Evolutionary conservation across 495 filamentous ascomycete genomes (phyloP), one percentile per base, ranked within the genome.

Genomic region (Baudoinia panamericana): DNA sequence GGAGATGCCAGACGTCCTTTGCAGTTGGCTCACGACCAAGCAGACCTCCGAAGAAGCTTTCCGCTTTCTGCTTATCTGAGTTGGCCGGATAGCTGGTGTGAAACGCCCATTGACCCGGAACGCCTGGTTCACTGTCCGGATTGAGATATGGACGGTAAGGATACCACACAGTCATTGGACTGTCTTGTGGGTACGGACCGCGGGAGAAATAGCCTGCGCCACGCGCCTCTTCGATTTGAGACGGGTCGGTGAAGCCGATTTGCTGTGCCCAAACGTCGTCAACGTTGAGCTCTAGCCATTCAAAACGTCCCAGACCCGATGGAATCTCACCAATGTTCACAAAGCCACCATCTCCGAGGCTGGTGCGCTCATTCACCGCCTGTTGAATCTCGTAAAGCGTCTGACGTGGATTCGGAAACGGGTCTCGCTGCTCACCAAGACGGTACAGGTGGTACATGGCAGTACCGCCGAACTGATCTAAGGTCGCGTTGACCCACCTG

Each of bases 241-340:
- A n/a, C 2, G 17, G 41, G 7, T 16, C 19, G 17, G 5, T 13
- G 15, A 36, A 36, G 2, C 41, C 41, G n/a, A 31, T 6, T 2
- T 19, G 30, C 4, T 4, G 20, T 3, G 41, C 41, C 18, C 22
- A 22, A 15, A 27, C 13, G n/a, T 16, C 19, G 31, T 43, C 41
- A 12, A 43, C 25, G 12, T 17, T 32, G 2, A 12, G 12, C 20
- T 42, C 15, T 11, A 43, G 30, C 41, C 41, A 43, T 4, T 35
- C 22, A 30, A 30, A 43, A 5, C 12, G 13, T 3, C 31, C 41
- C 3, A 27, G 8, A 21, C 41, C 41, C 15, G 34, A 19, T n/a
- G 34, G 19, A 24, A 37, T 13, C 18, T 37, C 19, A 19, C 34
- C 34, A 26, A 37, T 15, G 18, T 37, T 37, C 10, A 37, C 34